These are phyloP conservation scores for Podaxis rugospora DNA, from an alignment of 768 basidiomycete species.

Conservation along the genomic window DNA sequence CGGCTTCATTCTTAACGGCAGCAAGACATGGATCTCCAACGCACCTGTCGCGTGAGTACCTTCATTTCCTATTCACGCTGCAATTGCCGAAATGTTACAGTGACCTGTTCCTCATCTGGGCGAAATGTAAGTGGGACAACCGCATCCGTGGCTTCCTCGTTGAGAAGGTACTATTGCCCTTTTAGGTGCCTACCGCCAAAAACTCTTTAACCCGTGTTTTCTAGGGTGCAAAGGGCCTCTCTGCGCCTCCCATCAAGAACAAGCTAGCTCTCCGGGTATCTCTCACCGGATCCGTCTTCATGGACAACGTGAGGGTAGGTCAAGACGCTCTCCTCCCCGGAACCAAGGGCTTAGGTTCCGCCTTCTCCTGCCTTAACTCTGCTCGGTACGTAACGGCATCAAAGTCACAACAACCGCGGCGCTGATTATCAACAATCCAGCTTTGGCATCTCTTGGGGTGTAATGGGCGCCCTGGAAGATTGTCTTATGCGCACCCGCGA, in stretches of 20 bases:
- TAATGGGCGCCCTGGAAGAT: conserved; percentile 94
- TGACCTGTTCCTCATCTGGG: conserved; percentile 93
- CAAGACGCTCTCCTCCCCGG: conserved; percentile 75
- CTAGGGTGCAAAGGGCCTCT: conserved; percentile 77
- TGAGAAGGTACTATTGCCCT: conserved; percentile 59
- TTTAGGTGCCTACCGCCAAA: not conserved
- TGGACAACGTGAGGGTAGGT: conserved; percentile 83
- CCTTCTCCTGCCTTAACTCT: conserved; percentile 91
- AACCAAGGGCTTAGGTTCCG: conserved; percentile 71
- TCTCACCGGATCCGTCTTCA: conserved; percentile 81
- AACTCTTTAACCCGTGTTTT: not conserved
- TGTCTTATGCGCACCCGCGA: conserved; percentile 72
- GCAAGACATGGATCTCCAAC: conserved; percentile 98
- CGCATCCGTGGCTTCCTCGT: conserved; percentile 88
- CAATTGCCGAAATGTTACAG: conserved; percentile 30
- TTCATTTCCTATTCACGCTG: not conserved
- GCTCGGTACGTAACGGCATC: conserved; percentile 48
- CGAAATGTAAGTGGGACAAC: conserved; percentile 89
- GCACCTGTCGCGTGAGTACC: conserved; percentile 77
- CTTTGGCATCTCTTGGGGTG: conserved; percentile 91
- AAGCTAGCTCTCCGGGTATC: conserved; percentile 89
- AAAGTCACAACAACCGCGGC: conserved; percentile 8
- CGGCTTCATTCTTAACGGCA: conserved; percentile 82
- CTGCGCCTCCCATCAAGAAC: conserved; percentile 86
- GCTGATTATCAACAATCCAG: conserved; percentile 25